A percentile compares a stretch with the other conserved stretches of the same genome.
Conservation (phyloP, 768 basidiomycete species). For the Phanerochaete sordida region DNA sequence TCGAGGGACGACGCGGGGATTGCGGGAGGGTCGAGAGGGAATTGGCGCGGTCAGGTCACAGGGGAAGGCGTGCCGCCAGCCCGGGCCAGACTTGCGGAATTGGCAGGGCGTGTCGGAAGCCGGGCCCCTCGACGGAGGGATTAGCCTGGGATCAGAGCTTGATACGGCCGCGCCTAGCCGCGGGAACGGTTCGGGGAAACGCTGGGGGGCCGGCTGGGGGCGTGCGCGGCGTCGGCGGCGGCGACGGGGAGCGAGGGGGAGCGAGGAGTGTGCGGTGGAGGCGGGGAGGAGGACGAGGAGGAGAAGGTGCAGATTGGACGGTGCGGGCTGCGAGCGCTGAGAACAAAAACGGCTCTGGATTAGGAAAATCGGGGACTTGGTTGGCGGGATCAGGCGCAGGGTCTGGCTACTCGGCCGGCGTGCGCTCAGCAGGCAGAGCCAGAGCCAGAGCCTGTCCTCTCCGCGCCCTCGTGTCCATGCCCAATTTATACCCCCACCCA, state of each 20-base stretch:
- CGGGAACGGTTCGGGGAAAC: neutral
- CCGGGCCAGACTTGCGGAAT: neutral
- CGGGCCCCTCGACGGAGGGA: neutral
- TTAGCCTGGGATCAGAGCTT: neutral
- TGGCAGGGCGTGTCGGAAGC: neutral
- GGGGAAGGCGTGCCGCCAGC: neutral
- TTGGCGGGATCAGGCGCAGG: neutral
- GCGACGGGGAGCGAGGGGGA: neutral
- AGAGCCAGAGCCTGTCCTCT: constrained; percentile 19
- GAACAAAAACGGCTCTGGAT: neutral
- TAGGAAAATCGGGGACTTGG: neutral
- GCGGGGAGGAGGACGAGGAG: no score
- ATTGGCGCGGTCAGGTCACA: constrained; percentile 17
- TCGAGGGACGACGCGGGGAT: constrained; percentile 15
- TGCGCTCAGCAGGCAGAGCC: no score
- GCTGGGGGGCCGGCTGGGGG: no score
- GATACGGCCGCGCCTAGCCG: neutral
- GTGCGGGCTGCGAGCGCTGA: no score
- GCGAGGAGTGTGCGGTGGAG: neutral
- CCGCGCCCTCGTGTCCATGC: constrained; percentile 11
- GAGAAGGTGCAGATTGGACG: no score
- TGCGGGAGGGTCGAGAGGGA: constrained; percentile 10
- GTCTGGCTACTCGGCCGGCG: constrained; percentile 16
- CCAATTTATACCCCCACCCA: constrained; percentile 14
- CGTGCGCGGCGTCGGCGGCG: neutral